Evolutionary conservation across 73 alveolate species (phyloP).

Genomic region (Breviolum minutum): DNA sequence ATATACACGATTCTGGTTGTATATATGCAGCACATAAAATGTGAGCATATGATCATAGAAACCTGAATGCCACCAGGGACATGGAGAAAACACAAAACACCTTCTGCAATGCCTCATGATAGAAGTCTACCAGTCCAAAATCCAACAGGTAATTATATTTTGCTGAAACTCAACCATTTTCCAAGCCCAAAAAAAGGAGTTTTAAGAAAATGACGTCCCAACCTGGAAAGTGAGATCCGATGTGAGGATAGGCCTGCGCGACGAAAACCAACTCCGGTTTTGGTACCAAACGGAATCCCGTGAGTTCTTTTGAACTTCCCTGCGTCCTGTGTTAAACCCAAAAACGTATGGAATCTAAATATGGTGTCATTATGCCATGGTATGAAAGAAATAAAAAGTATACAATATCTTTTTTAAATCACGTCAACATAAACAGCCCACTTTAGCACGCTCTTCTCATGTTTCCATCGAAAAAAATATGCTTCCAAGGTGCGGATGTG

Average conservation of each 20-base stretch:
- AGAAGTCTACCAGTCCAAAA: neutral
- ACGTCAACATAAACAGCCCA: neutral
- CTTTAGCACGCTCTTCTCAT: neutral
- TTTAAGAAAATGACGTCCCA: too few species aligned
- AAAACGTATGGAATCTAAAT: neutral
- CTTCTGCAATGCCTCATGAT: too few species aligned
- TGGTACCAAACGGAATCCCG: neutral
- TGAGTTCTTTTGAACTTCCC: neutral
- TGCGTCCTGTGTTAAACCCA: too few species aligned
- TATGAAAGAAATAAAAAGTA: neutral
- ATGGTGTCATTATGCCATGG: neutral
- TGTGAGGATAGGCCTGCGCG: constrained; percentile 68
- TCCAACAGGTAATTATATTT: neutral
- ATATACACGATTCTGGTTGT: too few species aligned
- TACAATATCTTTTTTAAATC: neutral
- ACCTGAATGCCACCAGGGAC: too few species aligned
- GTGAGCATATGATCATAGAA: too few species aligned
- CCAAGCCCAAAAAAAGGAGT: too few species aligned
- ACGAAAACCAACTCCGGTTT: too few species aligned
- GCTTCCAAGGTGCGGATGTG: constrained; percentile 35
- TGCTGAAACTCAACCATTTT: too few species aligned
- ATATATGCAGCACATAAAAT: too few species aligned
- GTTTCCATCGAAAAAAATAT: neutral
- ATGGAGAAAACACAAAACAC: too few species aligned
- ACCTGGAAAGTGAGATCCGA: constrained; percentile 61